These are phyloP conservation scores for Actinidia arguta DNA, from an alignment of 179 eudicot species.

Conservation along the genomic window DNA sequence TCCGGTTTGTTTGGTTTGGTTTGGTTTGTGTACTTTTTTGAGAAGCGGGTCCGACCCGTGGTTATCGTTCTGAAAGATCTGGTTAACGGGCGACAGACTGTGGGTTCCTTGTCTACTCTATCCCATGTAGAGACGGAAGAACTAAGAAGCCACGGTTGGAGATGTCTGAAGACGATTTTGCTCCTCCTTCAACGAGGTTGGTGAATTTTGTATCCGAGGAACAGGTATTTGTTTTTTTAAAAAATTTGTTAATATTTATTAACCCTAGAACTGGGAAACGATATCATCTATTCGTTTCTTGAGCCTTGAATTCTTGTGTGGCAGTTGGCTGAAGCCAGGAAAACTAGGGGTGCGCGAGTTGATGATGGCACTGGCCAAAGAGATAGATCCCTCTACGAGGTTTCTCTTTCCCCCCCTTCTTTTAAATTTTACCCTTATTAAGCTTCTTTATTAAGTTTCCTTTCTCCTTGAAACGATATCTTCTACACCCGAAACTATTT, in stretches of 20 bases:
- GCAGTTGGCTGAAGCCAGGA: slow-evolving; percentile 83
- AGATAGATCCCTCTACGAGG: slow-evolving; percentile 94
- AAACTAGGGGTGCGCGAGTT: slow-evolving; percentile 74
- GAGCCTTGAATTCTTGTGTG: not conserved
- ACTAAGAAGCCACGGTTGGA: not conserved
- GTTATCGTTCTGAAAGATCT: no score
- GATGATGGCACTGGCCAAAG: slow-evolving; percentile 99
- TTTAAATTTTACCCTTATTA: not conserved
- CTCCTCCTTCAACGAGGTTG: slow-evolving; percentile 62
- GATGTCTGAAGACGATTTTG: slow-evolving; percentile 36
- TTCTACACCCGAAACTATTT: not conserved
- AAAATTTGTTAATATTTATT: not conserved
- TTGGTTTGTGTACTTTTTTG: no score
- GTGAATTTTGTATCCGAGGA: slow-evolving; percentile 91
- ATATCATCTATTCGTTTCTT: no score
- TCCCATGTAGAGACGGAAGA: no score
- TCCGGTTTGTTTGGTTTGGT: no score
- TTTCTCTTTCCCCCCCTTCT: slow-evolving; percentile 14
- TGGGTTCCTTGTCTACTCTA: no score
- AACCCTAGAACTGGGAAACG: slow-evolving; percentile 8
- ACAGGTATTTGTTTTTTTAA: slow-evolving; percentile 46
- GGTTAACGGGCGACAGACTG: no score
- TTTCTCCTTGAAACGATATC: not conserved
- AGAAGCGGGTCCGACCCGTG: no score
- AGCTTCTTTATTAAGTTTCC: not conserved